Conservation (phyloP, 768 basidiomycete species). For the Sarcodon aspratus region DNA sequence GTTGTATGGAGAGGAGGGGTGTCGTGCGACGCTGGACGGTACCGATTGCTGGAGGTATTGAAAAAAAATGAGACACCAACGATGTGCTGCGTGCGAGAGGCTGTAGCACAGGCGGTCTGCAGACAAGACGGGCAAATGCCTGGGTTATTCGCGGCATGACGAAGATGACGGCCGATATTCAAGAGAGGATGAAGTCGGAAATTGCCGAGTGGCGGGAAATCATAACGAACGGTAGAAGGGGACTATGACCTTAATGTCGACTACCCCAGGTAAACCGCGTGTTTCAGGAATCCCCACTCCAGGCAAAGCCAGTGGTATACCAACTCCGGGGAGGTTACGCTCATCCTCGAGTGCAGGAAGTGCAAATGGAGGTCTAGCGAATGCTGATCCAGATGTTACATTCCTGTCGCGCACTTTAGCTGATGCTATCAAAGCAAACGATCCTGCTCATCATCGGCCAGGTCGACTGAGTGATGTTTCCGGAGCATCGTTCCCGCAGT, state of each 20-base stretch:
- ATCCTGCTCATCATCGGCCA: conserved; percentile 61
- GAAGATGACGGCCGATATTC: not conserved
- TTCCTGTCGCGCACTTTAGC: conserved; percentile 63
- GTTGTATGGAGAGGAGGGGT: not conserved
- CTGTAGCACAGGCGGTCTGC: not conserved
- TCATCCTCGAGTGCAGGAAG: conserved; percentile 40
- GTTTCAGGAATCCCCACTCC: conserved; percentile 35
- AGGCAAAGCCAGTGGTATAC: conserved; percentile 38
- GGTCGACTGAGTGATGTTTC: conserved; percentile 26
- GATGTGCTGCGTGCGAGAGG: not conserved
- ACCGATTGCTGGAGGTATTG: not conserved
- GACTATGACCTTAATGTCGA: conserved; percentile 19
- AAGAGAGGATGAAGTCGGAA: not conserved
- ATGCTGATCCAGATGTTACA: conserved; percentile 31
- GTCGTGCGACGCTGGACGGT: too few relatives aligned
- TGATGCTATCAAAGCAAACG: conserved; percentile 72
- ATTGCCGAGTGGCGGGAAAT: too few relatives aligned
- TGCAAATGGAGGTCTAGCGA: conserved; percentile 14
- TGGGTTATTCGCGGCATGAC: not conserved
- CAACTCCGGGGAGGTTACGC: conserved; percentile 60
- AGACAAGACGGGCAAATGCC: not conserved
- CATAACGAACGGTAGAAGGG: too few relatives aligned
- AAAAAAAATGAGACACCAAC: not conserved
- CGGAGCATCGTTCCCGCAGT: conserved; percentile 27
- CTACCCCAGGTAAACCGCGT: conserved; percentile 31